Evolutionary conservation across 2,329 filamentous ascomycete genomes (phyloP).

Genomic region (Ramichloridium luteum): DNA sequence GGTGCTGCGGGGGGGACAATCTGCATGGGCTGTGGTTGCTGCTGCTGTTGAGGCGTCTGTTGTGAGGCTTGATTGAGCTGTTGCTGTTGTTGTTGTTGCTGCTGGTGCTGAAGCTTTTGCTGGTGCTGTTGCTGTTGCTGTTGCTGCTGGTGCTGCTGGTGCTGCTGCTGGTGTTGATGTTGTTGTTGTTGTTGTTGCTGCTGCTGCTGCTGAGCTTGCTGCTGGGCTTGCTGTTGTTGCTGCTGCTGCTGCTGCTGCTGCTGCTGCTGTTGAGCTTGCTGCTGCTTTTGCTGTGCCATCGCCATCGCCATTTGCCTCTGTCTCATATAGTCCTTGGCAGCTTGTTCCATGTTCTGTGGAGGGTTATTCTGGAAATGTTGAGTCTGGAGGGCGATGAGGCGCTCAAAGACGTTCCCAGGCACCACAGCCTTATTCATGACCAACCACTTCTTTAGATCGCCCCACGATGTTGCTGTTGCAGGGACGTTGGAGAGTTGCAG

Average conservation of each 20-base stretch:
- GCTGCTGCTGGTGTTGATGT: conserved; percentile 9
- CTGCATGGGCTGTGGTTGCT: conserved; percentile 19
- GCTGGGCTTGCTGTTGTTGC: conserved; percentile 5
- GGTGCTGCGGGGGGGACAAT: conserved; percentile 26
- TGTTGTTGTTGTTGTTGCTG: conserved; percentile 4
- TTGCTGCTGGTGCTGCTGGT: conserved; percentile 7
- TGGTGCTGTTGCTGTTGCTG: conserved; percentile 4
- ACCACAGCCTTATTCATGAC: no score
- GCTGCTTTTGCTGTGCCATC: conserved; percentile 6
- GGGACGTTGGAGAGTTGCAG: no score
- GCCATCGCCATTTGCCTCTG: no score
- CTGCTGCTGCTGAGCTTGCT: neutral
- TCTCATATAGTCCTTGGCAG: no score
- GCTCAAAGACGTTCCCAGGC: no score
- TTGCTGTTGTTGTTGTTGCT: conserved; percentile 7
- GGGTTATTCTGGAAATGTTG: no score
- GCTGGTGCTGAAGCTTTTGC: conserved; percentile 7
- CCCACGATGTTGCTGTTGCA: no score
- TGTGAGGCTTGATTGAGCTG: conserved; percentile 3
- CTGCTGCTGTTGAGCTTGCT: conserved; percentile 5
- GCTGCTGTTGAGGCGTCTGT: conserved; percentile 1
- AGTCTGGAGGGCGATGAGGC: no score
- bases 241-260: conserved; percentile 9
- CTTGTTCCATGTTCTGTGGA: no score
- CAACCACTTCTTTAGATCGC: no score